Percentiles rank a stretch among this genome's conserved stretches.
phyloP scores from a whole-genome alignment of 164 flowering plant species.

The Protea cynaroides region DNA sequence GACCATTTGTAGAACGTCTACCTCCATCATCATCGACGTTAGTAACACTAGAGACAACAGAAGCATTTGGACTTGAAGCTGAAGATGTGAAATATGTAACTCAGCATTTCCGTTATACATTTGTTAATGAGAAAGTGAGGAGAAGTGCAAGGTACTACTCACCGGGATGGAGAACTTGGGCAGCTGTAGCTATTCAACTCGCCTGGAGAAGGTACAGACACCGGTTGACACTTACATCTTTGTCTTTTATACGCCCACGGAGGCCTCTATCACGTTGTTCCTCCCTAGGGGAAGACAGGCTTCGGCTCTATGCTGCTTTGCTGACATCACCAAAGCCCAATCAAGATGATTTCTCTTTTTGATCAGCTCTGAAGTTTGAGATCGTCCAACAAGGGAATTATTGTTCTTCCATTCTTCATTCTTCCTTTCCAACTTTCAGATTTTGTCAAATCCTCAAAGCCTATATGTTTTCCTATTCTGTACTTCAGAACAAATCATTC shows the following conservation, averaged over 20 bases:
- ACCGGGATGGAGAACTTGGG: constrained; percentile 98
- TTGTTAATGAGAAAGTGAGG: constrained; percentile 78
- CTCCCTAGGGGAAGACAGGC: constrained; percentile 79
- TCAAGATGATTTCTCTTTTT: constrained; percentile 70
- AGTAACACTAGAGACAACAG: constrained; percentile 78
- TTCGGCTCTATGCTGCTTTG: constrained; percentile 83
- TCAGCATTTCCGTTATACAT: constrained; percentile 88
- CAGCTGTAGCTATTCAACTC: constrained; percentile 87
- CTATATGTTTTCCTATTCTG: too few species aligned
- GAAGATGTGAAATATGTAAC: constrained; percentile 89
- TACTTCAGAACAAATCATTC: too few species aligned
- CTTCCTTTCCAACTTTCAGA: too few species aligned
- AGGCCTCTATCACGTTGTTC: constrained; percentile 75
- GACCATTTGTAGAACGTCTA: constrained; percentile 77
- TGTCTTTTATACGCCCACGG: constrained; percentile 82
- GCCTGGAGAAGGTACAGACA: constrained; percentile 92
- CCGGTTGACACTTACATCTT: constrained; percentile 64
- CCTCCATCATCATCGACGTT: constrained; percentile 87
- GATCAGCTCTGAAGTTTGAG: too few species aligned
- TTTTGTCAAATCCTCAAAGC: too few species aligned
- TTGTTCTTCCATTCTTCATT: too few species aligned
- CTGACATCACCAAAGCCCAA: constrained; percentile 93
- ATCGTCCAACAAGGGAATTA: too few species aligned
- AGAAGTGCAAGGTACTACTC: constrained; percentile 90
- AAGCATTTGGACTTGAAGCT: constrained; percentile 88